Conservation (phyloP, 1,139 yeast species). For the Meyerozyma athensensis region DNA sequence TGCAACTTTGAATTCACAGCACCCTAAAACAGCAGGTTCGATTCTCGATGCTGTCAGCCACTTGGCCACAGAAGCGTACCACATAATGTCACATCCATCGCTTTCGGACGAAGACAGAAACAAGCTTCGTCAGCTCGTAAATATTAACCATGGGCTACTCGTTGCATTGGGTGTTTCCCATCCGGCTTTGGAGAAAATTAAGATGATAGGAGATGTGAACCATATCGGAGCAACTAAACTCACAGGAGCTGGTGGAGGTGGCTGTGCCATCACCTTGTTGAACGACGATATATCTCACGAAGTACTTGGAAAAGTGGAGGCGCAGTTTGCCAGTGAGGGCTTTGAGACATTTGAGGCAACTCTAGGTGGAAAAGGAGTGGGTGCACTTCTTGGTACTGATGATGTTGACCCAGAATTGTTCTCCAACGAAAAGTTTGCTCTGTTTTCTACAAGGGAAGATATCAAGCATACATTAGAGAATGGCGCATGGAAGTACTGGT, state of each 20-base stretch:
- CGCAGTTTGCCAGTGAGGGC: constrained; percentile 41
- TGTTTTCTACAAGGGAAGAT: constrained; percentile 35
- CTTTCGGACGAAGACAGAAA: constrained; percentile 41
- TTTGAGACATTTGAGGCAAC: constrained; percentile 78
- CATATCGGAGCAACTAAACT: constrained; percentile 82
- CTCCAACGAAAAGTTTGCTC: constrained; percentile 33
- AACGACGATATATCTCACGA: constrained; percentile 40
- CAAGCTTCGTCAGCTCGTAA: constrained; percentile 62
- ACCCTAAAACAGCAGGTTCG: constrained; percentile 51
- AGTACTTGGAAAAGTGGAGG: constrained; percentile 23
- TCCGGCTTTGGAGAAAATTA: constrained; percentile 74
- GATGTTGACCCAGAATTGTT: constrained; percentile 12
- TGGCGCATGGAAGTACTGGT: constrained; percentile 64
- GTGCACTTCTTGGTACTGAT: constrained; percentile 29
- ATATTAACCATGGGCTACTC: constrained; percentile 83
- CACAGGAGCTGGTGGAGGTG: constrained; percentile 99
- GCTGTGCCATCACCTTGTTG: constrained; percentile 89
- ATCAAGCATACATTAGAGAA: constrained; percentile 47
- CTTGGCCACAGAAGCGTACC: constrained; percentile 65
- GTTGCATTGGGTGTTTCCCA: constrained; percentile 90
- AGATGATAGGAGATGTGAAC: constrained; percentile 54
- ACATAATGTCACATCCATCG: constrained; percentile 49
- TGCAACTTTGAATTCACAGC: constrained; percentile 46
- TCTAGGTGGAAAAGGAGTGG: constrained; percentile 90
- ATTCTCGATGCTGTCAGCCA: constrained; percentile 70